Conservation (phyloP, 225 moss, liverwort and hornwort species). For the Pleurozium schreberi region DNA sequence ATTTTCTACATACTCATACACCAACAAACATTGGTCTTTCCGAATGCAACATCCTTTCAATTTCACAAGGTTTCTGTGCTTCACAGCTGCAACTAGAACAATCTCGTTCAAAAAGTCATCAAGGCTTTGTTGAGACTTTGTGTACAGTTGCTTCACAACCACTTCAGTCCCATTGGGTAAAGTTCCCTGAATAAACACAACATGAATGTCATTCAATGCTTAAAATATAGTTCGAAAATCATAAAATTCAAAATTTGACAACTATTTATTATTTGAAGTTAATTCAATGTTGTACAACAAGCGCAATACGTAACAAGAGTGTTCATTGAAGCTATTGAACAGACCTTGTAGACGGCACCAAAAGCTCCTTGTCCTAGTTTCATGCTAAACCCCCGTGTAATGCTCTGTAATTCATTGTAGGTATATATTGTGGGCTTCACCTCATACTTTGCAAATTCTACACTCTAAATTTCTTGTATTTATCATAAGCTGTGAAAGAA, state of each 20-base stretch:
- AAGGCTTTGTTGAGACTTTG: conserved; percentile 17
- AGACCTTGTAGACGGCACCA: conserved; percentile 5
- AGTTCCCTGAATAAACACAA: conserved; percentile 5
- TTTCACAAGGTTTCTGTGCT: conserved; percentile 13
- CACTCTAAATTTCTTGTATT: background rate
- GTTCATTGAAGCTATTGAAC: background rate
- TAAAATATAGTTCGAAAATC: background rate
- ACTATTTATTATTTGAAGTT: background rate
- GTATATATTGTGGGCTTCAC: conserved; percentile 10
- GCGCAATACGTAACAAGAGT: no score
- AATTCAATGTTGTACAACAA: background rate
- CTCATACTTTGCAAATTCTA: conserved; percentile 7
- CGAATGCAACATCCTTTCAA: conserved; percentile 23
- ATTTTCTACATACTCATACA: background rate
- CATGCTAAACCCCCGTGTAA: background rate
- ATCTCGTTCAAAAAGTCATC: conserved; percentile 21
- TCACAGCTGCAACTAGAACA: conserved; percentile 14
- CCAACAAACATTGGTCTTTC: conserved; percentile 5
- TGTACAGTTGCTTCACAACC: conserved; percentile 32
- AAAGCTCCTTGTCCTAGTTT: conserved; percentile 14
- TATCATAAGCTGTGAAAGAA: background rate
- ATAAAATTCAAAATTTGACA: no score
- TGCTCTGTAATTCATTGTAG: background rate
- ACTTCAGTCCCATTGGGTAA: conserved; percentile 16
- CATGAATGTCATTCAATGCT: background rate